A percentile compares a stretch with the other conserved stretches of the same genome.
These are phyloP conservation scores for Tylopilus sp. DNA, from an alignment of 1,284 basidiomycete genomes.

Conservation along the genomic window DNA sequence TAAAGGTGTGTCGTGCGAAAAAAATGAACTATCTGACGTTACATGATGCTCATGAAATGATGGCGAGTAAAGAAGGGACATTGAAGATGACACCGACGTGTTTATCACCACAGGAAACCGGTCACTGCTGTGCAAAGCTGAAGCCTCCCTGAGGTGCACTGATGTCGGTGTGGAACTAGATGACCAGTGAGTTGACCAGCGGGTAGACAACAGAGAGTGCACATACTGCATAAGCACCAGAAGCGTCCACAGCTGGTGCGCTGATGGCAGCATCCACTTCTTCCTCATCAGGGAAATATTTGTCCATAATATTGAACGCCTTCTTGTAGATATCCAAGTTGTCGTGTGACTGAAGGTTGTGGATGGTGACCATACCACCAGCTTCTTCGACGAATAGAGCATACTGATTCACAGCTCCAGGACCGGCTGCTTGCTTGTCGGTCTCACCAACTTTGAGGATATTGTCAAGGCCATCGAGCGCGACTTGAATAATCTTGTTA, in stretches of 20 bases:
- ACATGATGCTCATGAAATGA: conserved; percentile 25
- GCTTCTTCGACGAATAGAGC: conserved; percentile 96
- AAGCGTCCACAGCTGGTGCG: conserved; percentile 80
- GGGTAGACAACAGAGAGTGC: conserved; percentile 5
- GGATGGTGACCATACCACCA: conserved; percentile 97
- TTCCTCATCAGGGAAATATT: conserved; percentile 87
- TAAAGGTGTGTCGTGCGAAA: conserved; percentile 12
- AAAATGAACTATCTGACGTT: conserved; percentile 15
- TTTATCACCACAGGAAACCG: conserved; percentile 11
- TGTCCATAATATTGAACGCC: conserved; percentile 99
- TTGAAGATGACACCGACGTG: neutral
- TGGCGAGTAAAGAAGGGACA: conserved; percentile 9
- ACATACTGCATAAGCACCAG: conserved; percentile 87
- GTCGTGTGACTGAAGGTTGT: conserved; percentile 99
- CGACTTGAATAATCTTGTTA: conserved; percentile 99
- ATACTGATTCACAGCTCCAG: conserved; percentile 89
- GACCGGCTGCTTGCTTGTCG: conserved; percentile 84
- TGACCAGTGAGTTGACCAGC: conserved; percentile 11
- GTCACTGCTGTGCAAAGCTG: conserved; percentile 69
- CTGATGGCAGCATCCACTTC: conserved; percentile 78
- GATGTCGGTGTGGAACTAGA: conserved; percentile 75
- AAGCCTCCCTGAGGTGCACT: conserved; percentile 92
- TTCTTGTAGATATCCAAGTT: conserved; percentile 99
- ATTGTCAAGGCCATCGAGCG: conserved; percentile 97
- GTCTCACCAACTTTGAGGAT: conserved; percentile 98